Conservation (phyloP, 1,284 basidiomycete species). For the Wolfiporia cocos region DNA sequence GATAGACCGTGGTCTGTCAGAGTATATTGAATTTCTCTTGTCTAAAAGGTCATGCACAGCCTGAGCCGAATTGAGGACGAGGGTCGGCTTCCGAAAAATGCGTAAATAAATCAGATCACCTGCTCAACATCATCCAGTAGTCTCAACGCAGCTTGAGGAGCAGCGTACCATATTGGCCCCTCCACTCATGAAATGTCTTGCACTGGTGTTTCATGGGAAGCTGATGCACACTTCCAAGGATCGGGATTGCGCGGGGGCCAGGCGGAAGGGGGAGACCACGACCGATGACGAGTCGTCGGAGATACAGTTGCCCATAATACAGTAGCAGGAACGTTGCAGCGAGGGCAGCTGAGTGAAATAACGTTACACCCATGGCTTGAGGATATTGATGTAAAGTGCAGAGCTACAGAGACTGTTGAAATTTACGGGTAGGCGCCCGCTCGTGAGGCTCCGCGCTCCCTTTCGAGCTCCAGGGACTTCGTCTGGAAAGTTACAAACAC, state of each 20-base stretch:
- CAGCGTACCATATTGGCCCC: constrained; percentile 1
- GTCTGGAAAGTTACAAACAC: no score
- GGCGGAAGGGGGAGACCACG: constrained; percentile 29
- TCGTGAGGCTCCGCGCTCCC: no score
- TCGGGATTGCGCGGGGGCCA: constrained; percentile 38
- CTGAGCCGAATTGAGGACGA: constrained; percentile 16
- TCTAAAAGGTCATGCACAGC: constrained; percentile 17
- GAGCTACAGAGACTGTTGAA: no score
- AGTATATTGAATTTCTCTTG: constrained; percentile 18
- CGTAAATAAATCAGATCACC: constrained; percentile 15
- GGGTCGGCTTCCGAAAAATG: constrained; percentile 9
- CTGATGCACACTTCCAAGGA: constrained; percentile 46
- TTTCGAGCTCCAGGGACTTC: no score
- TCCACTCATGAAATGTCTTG: constrained; percentile 14
- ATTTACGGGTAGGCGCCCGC: no score
- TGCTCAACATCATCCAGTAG: background rate
- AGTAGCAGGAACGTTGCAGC: no score
- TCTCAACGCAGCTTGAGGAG: background rate
- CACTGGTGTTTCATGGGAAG: constrained; percentile 34
- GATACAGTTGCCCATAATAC: no score
- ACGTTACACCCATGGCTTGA: no score
- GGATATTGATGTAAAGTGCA: no score
- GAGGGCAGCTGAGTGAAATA: no score
- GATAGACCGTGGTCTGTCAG: constrained; percentile 16
- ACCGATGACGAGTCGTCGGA: no score